Evolutionary conservation across 306 rosid genomes (phyloP).

Genomic region (Quercus alba): DNA sequence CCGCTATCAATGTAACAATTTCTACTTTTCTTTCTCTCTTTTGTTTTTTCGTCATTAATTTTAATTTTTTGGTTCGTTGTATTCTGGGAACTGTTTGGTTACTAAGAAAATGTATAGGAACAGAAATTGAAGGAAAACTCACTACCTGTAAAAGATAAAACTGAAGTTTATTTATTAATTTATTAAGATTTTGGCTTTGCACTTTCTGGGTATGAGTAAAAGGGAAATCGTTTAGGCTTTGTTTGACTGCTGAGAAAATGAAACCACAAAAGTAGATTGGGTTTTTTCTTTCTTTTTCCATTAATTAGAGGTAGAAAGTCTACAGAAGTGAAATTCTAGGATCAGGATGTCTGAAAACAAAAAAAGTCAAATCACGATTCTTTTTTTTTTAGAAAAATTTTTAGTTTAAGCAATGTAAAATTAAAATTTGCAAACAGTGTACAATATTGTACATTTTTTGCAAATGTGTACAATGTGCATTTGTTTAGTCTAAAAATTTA

Average conservation of each 20-base stretch:
- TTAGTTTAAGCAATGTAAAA: too few relatives aligned
- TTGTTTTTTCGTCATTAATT: not conserved
- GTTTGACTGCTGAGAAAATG: not conserved
- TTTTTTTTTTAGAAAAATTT: not conserved
- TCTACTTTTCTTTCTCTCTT: not conserved
- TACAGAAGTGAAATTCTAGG: not conserved
- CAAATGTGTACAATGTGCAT: too few relatives aligned
- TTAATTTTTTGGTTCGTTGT: too few relatives aligned
- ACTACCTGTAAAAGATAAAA: not conserved
- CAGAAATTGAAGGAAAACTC: not conserved
- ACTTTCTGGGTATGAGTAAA: not conserved
- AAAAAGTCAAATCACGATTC: too few relatives aligned
- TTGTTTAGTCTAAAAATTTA: too few relatives aligned
- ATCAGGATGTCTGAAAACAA: too few relatives aligned
- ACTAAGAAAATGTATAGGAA: not conserved
- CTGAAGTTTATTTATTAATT: not conserved
- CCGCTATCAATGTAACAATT: slow-evolving; percentile 26
- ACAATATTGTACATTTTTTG: too few relatives aligned
- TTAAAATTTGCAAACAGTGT: too few relatives aligned
- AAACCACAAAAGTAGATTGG: not conserved
- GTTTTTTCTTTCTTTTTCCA: not conserved
- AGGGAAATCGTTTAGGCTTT: not conserved
- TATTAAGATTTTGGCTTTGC: not conserved
- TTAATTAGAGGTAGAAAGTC: not conserved
- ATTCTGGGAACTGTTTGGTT: not conserved